These are phyloP conservation scores for Pulveroboletus sp. DNA, from an alignment of 768 basidiomycete species.

Conservation along the genomic window DNA sequence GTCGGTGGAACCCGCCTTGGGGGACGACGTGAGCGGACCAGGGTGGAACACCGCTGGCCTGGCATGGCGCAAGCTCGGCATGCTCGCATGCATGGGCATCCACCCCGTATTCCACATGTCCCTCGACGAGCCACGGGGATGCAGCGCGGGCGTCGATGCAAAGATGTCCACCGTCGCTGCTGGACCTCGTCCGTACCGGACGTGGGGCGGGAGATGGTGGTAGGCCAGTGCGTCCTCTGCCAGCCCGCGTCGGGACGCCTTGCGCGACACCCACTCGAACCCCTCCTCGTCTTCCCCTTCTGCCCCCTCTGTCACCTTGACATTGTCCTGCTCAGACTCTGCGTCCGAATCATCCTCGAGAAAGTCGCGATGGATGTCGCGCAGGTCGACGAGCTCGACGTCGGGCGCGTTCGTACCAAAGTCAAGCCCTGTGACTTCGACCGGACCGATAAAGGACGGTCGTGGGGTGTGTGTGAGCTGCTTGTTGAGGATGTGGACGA, in stretches of 20 bases:
- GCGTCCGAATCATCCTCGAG: conserved; percentile 63
- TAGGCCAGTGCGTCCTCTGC: conserved; percentile 53
- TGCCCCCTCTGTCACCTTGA: conserved; percentile 49
- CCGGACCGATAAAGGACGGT: conserved; percentile 95
- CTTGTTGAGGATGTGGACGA: conserved; percentile 75
- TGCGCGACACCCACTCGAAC: conserved; percentile 79
- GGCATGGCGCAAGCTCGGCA: conserved; percentile 40
- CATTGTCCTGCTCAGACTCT: conserved; percentile 34
- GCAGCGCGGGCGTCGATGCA: conserved; percentile 49
- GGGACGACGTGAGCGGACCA: conserved; percentile 32
- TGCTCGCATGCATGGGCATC: conserved; percentile 21
- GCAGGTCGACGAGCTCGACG: conserved; percentile 85
- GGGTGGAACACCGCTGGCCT: conserved; percentile 33
- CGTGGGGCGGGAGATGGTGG: conserved; percentile 70
- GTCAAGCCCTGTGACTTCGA: conserved; percentile 81
- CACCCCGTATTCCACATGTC: conserved; percentile 43
- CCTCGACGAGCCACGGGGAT: conserved; percentile 31
- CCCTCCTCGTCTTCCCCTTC: conserved; percentile 70
- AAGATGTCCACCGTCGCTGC: conserved; percentile 61
- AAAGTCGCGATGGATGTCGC: conserved; percentile 94
- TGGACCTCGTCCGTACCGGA: conserved; percentile 61
- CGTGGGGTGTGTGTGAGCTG: conserved; percentile 67
- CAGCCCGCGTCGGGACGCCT: conserved; percentile 54
- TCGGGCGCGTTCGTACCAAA: conserved; percentile 85
- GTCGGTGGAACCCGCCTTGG: conserved; percentile 16